Base-by-base conservation (phyloP, 768 basidiomycete species). In the Suillus bovinus region DNA sequence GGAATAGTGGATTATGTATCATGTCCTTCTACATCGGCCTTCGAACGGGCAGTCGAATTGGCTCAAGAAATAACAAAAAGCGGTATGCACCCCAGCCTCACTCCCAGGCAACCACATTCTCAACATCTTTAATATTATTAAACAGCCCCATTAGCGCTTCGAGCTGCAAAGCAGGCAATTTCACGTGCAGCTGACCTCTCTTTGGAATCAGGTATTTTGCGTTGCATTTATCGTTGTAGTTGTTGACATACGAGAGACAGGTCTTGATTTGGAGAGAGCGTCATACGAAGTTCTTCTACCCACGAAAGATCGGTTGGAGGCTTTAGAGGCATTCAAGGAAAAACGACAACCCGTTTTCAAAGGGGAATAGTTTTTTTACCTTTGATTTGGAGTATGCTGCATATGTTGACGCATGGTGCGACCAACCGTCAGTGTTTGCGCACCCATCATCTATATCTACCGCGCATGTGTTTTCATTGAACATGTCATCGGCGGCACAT, bases 181-280 rank as follows among this genome's bases (percentile, higher is more conserved):
- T 89, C 90, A 16, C 83, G 89, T 29, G 91, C 93, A 22, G 80
- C 82, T n/a, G 89, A 93, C 68, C 79, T 94, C 16, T 78, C 89
- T 3, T 77, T 96, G 8, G 93, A 95, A 75, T 82, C 87, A 61
- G 92, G 91, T 85, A 63, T 64, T 72, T 67, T 13, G 1, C 13
- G 10, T 42, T 20, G 14, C 41, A 7, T 34, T 41, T 16, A 20
- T 49, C 7, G 14, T 58, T 33, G 46, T 57, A 9, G 10, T 66
- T 69, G 47, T 61, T 36, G 7, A 5, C 3, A 46, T 54, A 36
- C 41, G 16, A 4, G 38, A 24, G 29, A 29, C 64, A 86, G 93
- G 93, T n/a, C 82, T 98, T n/a, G 93, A 96, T 72, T 92, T 96
- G 64, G 95, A 97, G 74, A 82, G 91, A 39, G 86, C 87, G 6